Evolutionary conservation across 1,139 yeast genomes (phyloP).

Genomic region (Candida dubliniensis): DNA sequence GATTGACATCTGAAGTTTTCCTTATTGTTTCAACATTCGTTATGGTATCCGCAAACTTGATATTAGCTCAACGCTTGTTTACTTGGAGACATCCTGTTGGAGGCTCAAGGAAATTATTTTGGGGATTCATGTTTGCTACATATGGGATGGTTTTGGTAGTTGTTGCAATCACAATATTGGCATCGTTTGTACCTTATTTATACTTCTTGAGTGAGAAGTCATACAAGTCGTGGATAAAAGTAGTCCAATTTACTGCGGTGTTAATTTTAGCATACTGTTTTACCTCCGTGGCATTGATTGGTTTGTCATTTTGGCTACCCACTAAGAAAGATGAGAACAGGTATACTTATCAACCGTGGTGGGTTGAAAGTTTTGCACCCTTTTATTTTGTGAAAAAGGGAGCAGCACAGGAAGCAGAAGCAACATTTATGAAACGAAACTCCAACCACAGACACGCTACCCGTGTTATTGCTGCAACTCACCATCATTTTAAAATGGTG

Average conservation of each 20-base stretch:
- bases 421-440: constrained; percentile 44
- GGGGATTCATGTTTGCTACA: constrained; percentile 33
- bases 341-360: constrained; percentile 50
- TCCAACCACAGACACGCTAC: constrained; percentile 46
- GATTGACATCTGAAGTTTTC: constrained; percentile 35
- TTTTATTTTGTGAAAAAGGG: constrained; percentile 40
- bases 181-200: constrained; percentile 37
- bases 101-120: constrained; percentile 39
- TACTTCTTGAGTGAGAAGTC: constrained; percentile 25
- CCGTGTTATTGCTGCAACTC: constrained; percentile 46
- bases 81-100: constrained; percentile 53
- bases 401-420: constrained; percentile 43
- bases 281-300: constrained; percentile 37
- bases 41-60: constrained; percentile 38
- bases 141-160: constrained; percentile 33
- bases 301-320: constrained; percentile 41
- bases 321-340: constrained; percentile 46
- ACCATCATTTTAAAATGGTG: constrained; percentile 41
- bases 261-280: constrained; percentile 35
- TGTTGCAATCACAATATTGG: constrained; percentile 33
- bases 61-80: constrained; percentile 43
- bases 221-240: constrained; percentile 26
- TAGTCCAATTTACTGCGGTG: constrained; percentile 32
- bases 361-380: constrained; percentile 45
- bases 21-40: constrained; percentile 36